Evolutionary conservation across 108 stramenopile genomes (phyloP), one percentile per base, ranked within the genome.

Genomic region (Discostella pseudostelligera): DNA sequence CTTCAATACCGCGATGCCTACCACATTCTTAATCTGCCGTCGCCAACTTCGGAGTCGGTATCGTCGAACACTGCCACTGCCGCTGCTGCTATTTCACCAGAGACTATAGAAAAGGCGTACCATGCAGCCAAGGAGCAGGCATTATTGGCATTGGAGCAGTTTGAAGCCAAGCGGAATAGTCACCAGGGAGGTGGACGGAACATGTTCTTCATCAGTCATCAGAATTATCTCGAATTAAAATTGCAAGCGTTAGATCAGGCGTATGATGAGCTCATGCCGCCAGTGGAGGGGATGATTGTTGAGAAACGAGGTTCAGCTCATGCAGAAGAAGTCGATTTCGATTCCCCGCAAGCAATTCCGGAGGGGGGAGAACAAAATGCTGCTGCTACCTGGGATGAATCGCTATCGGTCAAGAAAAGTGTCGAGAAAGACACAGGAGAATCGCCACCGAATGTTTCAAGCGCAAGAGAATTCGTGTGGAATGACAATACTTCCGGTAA

Each of bases 221-320:
- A 45, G 48, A 73, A 73, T 59, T 73, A 73, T 46, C 39, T 73
- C 48, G 72, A 73, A 11, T 64, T 76, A 61, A 76, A 76, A 54
- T 59, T 76, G 14, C 67, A 63, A 14, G 74, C 74, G 28, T 62
- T 76, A 25, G 74, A 76, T 58, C 74, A 76, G 59, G 74, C 74
- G 11, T 40, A 45, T n/a, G 16, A 56, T 25, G 67, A 63, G 54
- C 49, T 76, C 5, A 45, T 76, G 28, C 65, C 58, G 36, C n/a
- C 19, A 12, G 47, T 29, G 25, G 39, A 39, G 10, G 51, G 10
- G 9, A 24, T 26, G 19, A 7, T 36, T 42, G 71, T 24, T 43
- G 26, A 40, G 19, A 32, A 13, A 39, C 47, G 35, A 46, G 36
- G 19, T 16, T 10, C 14, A 13, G 14, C 29, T 22, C 35, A 35